A percentile compares a stretch with the other conserved stretches of the same genome.
phyloP scores from a whole-genome alignment of 495 filamentous ascomycete genomes.

The Jackrogersella multiformis region DNA sequence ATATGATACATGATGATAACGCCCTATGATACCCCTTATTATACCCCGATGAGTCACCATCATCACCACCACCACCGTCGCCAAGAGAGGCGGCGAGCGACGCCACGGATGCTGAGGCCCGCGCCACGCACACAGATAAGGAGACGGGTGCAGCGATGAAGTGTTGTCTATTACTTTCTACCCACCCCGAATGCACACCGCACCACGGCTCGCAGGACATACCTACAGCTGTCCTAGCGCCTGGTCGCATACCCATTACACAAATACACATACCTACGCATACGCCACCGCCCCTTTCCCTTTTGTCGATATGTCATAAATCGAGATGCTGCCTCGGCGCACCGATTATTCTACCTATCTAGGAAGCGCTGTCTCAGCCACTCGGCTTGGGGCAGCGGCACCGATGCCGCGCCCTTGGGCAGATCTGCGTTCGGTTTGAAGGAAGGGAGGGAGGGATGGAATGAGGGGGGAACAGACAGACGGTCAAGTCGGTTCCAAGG shows the following conservation, averaged over 20 bases:
- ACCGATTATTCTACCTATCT: no score
- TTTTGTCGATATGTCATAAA: background rate
- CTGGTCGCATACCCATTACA: background rate
- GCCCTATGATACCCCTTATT: slow-evolving; percentile 36
- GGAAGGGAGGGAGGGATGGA: background rate
- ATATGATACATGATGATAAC: slow-evolving; percentile 30
- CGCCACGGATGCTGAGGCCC: slow-evolving; percentile 8
- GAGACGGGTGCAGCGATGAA: background rate
- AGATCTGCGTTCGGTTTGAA: background rate
- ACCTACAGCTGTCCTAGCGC: slow-evolving; percentile 14
- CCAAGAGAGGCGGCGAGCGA: background rate
- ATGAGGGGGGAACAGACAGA: background rate
- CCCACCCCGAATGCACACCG: background rate
- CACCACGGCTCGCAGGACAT: slow-evolving; percentile 10
- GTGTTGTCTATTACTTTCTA: no score
- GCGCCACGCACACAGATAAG: slow-evolving; percentile 22
- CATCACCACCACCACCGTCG: background rate
- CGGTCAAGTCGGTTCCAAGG: no score
- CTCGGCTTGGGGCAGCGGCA: background rate
- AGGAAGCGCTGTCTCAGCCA: background rate
- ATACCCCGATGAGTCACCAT: background rate
- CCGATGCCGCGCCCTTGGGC: background rate
- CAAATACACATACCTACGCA: no score
- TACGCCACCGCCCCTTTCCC: background rate
- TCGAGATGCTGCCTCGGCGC: no score